phyloP scores from a whole-genome alignment of 2,329 filamentous ascomycete genomes.

The Venturia aucupariae region DNA sequence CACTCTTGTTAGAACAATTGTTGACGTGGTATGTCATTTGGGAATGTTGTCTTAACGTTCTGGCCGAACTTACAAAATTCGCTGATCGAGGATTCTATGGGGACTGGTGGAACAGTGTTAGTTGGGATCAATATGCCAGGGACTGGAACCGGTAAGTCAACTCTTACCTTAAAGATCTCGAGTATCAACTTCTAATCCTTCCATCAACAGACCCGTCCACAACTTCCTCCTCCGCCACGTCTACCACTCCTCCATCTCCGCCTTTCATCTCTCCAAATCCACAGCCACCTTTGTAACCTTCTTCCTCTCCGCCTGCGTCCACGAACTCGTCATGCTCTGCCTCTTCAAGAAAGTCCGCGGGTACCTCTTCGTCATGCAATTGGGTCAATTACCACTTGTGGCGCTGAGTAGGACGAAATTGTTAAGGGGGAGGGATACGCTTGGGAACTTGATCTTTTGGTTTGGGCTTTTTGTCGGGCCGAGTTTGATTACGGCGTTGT shows the following conservation, averaged over 20 bases:
- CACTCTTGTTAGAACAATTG: conserved; percentile 69
- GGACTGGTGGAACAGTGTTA: conserved; percentile 45
- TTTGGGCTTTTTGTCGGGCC: conserved; percentile 68
- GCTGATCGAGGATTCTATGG: conserved; percentile 63
- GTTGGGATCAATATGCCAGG: conserved; percentile 67
- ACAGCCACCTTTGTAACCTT: conserved; percentile 70
- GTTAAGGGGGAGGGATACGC: conserved; percentile 50
- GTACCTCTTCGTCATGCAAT: conserved; percentile 63
- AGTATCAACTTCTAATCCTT: neutral
- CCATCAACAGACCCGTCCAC: conserved; percentile 53
- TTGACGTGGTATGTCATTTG: conserved; percentile 76
- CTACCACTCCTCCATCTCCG: conserved; percentile 68
- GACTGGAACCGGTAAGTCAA: conserved; percentile 54
- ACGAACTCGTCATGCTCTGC: conserved; percentile 73
- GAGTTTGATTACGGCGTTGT: conserved; percentile 49
- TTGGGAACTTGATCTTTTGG: conserved; percentile 74
- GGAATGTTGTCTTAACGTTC: conserved; percentile 57
- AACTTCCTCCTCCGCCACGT: conserved; percentile 70
- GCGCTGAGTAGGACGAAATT: conserved; percentile 56
- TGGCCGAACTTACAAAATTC: conserved; percentile 68
- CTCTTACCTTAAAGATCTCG: no score
- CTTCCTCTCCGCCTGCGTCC: conserved; percentile 59
- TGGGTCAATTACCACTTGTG: conserved; percentile 65
- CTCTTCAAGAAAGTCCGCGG: conserved; percentile 70
- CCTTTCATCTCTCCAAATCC: conserved; percentile 59